Evolutionary conservation across 495 filamentous ascomycete genomes (phyloP), one percentile per base, ranked within the genome.

Genomic region (Thozetella sp.): DNA sequence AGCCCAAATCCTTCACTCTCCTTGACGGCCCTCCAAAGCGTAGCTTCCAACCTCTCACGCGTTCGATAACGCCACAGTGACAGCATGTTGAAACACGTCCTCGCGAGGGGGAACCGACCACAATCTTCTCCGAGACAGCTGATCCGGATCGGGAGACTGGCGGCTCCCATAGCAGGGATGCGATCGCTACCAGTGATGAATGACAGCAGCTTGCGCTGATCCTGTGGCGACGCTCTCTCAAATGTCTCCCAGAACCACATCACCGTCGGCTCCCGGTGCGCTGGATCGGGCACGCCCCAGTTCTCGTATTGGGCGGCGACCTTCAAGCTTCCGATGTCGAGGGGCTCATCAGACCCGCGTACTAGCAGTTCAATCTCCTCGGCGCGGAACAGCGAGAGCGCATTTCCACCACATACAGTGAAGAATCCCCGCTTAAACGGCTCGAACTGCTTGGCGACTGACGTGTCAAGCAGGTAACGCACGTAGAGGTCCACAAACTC

Each of bases 401-500:
- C 93, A 70, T 96, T 96, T 22, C 93, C 92, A 26, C 90, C 91
- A 69, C 93, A 96, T 40, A 97, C 93, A 2, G 90, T 96, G 75
- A 90, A 97, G 72, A 97, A 97, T 2, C 93, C 93, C 48, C 93
- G 86, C 71, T 94, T 96, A 80, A 97, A 97, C 12, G 93, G 94
- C 72, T 97, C 94, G 58, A 93, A 97, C 66, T 97, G 93, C 50
- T 91, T 81, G 55, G 83, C 73, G 17, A 97, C 90, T 1, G 90
- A 82, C 22, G 84, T 87, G 67, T 97, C 93, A 17, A 97, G 84
- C 15, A 93, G 74, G 70, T 94, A 89, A 40, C 86, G 85, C 3
- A 97, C 85, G 66, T 97, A 97, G 10, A 91, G 78, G 59, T 96
- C 91, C 37, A 97, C 94, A 65, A 93, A 97, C 62, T 97, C 94